Evolutionary conservation across 1,284 basidiomycete genomes (phyloP).

Genomic region (Mycosarcoma maydis): DNA sequence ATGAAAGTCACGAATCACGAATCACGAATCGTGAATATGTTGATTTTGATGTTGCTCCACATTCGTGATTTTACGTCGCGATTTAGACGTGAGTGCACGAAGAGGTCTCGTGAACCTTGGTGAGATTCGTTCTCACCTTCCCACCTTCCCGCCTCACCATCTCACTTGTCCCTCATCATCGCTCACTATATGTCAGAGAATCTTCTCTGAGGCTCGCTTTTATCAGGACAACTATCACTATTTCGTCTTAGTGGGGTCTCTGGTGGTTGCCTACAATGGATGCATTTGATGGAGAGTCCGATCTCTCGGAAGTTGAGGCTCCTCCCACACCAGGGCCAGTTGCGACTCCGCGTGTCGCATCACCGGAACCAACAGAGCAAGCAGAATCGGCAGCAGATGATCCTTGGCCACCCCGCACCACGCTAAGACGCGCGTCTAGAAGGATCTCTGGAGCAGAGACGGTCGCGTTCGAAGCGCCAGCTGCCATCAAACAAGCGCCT

Average conservation of each 20-base stretch:
- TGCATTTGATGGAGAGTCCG: constrained; percentile 32
- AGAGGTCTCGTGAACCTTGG: no score
- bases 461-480: neutral
- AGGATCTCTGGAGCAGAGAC: neutral
- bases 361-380: neutral
- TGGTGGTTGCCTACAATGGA: constrained; percentile 29
- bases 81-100: no score
- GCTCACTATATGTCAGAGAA: neutral
- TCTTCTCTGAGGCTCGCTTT: neutral
- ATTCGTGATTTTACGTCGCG: no score
- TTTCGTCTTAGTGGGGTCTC: no score
- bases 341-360: constrained; percentile 12
- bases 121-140: no score
- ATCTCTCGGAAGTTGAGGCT: constrained; percentile 35
- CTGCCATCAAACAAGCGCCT: constrained; percentile 1
- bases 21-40: no score
- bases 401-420: constrained; percentile 2
- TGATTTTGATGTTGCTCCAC: no score
- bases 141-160: no score
- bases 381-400: neutral
- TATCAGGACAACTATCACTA: neutral
- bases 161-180: no score
- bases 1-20: no score
- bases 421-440: constrained; percentile 4
- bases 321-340: constrained; percentile 37